These are phyloP conservation scores for Vaccinium macrocarpon DNA, from an alignment of 148 eudicot species.

Conservation along the genomic window DNA sequence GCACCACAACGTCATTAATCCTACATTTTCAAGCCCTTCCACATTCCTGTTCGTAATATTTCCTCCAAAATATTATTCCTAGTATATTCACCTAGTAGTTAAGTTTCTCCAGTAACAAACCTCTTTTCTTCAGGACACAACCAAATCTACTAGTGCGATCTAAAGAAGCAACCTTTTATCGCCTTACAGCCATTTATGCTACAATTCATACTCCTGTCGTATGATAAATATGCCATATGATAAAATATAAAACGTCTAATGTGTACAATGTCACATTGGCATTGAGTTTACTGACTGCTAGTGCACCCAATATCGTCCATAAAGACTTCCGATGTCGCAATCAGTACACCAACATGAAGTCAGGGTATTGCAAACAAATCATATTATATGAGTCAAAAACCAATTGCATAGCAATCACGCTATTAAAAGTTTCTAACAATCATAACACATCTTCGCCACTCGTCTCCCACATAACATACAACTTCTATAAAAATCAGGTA, in stretches of 20 bases:
- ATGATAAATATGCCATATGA: constrained; percentile 6
- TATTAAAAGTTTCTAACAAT: neutral
- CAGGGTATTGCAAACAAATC: neutral
- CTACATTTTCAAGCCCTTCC: neutral
- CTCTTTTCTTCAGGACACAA: neutral
- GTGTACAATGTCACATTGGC: neutral
- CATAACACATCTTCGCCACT: constrained; percentile 1
- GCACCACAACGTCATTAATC: neutral
- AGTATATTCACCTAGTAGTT: neutral
- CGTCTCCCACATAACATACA: neutral
- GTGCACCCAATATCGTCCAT: neutral
- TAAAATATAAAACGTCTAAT: neutral
- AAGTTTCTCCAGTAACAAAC: neutral
- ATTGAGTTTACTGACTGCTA: neutral
- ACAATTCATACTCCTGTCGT: constrained; percentile 5
- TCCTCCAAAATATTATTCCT: neutral
- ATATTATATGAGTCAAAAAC: neutral
- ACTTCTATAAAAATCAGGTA: neutral
- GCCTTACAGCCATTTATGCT: neutral
- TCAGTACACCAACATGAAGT: neutral
- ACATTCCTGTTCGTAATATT: neutral
- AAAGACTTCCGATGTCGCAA: neutral
- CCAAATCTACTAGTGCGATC: neutral
- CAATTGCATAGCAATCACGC: neutral
- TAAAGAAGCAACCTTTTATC: neutral